Percentiles rank a stretch among this genome's conserved stretches.
These are phyloP conservation scores for Acer negundo DNA, from an alignment of 345 rosid genomes.

Conservation along the genomic window DNA sequence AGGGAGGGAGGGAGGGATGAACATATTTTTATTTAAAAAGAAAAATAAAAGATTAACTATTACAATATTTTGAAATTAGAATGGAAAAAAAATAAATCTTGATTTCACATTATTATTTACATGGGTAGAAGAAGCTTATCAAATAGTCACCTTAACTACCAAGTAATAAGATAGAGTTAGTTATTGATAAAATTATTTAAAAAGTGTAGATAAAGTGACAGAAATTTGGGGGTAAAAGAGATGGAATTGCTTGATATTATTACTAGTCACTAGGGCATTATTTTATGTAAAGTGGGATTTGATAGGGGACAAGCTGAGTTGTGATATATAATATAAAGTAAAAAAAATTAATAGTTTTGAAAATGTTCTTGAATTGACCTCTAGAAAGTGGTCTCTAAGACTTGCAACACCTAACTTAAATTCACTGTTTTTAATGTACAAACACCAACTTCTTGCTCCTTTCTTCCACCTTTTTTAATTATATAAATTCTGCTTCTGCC, in stretches of 20 bases:
- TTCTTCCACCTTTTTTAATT: not conserved
- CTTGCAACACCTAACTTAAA: not conserved
- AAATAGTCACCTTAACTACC: no score
- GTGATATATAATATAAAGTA: conserved; percentile 22
- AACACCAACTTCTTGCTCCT: conserved; percentile 13
- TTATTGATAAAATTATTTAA: no score
- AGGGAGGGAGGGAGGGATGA: no score
- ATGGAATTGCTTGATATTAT: not conserved
- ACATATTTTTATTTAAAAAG: no score
- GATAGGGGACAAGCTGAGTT: conserved; percentile 33
- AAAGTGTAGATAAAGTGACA: not conserved
- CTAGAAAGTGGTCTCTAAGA: conserved; percentile 23
- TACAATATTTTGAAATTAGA: no score
- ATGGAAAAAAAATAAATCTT: no score
- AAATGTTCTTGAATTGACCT: not conserved
- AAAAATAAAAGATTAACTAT: no score
- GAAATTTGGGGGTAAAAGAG: not conserved
- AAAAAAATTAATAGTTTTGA: conserved; percentile 9
- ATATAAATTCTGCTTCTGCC: not conserved
- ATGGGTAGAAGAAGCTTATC: no score
- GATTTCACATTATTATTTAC: no score
- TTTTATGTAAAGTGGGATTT: not conserved
- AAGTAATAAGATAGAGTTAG: no score
- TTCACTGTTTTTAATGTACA: not conserved
- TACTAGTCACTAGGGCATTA: not conserved